A percentile compares a stretch with the other conserved stretches of the same genome.
Conservation (phyloP, 768 basidiomycete species). For the Auricularia sp. region DNA sequence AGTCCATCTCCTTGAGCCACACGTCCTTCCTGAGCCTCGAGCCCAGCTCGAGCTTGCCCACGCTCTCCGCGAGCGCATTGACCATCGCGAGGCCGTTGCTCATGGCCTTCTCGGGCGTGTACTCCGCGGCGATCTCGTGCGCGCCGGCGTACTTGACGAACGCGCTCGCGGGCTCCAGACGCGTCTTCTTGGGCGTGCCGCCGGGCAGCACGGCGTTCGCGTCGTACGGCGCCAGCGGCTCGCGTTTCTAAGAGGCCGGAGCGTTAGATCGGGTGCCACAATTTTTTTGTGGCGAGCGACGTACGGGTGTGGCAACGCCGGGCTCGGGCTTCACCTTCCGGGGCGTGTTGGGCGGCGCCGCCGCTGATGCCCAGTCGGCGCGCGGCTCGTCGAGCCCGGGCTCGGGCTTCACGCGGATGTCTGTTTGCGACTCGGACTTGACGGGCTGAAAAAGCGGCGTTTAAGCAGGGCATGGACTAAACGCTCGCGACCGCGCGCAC, state of each 20-base stretch:
- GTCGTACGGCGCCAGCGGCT: background rate
- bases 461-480: background rate
- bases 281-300: background rate
- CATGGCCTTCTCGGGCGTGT: conserved; percentile 39
- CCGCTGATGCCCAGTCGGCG: background rate
- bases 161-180: background rate
- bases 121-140: conserved; percentile 29
- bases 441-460: background rate
- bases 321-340: background rate
- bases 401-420: background rate
- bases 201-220: background rate
- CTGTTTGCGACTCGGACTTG: background rate
- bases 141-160: conserved; percentile 22
- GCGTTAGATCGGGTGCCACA: background rate
- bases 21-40: conserved; percentile 49
- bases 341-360: background rate
- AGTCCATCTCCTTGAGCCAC: conserved; percentile 44
- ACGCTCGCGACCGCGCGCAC: background rate
- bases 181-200: background rate
- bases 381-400: background rate
- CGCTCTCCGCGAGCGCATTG: conserved; percentile 31
- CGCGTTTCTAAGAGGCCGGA: background rate
- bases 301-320: background rate
- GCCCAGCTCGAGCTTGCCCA: conserved; percentile 38
- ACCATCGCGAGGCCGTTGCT: conserved; percentile 45